These are phyloP conservation scores for Neoscytalidium dimidiatum DNA, from an alignment of 2,329 filamentous ascomycete species.

Conservation along the genomic window DNA sequence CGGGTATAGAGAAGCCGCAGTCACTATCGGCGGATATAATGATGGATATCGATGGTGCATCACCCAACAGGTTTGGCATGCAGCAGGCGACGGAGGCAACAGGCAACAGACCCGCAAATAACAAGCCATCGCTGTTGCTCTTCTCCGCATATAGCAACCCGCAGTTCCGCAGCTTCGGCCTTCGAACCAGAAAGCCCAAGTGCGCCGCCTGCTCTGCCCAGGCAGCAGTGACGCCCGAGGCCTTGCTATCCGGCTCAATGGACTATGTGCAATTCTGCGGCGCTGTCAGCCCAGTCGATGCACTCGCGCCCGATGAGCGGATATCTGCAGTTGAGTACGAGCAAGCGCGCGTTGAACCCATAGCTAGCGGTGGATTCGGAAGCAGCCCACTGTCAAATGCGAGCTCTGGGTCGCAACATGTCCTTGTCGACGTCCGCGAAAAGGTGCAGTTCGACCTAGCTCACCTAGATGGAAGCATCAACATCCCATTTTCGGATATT, in stretches of 20 bases:
- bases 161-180: slow-evolving; percentile 72
- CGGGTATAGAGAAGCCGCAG: slow-evolving; percentile 12
- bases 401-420: slow-evolving; percentile 24
- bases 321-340: slow-evolving; percentile 61
- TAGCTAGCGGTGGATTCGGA: background rate
- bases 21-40: background rate
- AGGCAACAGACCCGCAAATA: slow-evolving; percentile 21
- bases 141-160: slow-evolving; percentile 57
- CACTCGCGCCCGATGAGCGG: slow-evolving; percentile 66
- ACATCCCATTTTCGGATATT: slow-evolving; percentile 66
- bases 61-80: slow-evolving; percentile 30
- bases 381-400: background rate
- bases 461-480: slow-evolving; percentile 73
- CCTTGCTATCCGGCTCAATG: slow-evolving; percentile 64
- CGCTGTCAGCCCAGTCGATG: slow-evolving; percentile 53
- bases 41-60: slow-evolving; percentile 8
- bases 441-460: slow-evolving; percentile 83
- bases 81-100: slow-evolving; percentile 26
- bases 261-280: slow-evolving; percentile 91
- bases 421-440: slow-evolving; percentile 82
- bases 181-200: slow-evolving; percentile 67
- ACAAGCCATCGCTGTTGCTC: slow-evolving; percentile 48
- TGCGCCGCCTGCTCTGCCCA: slow-evolving; percentile 76
- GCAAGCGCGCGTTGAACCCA: slow-evolving; percentile 24
- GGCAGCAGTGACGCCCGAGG: slow-evolving; percentile 63